Conservation (phyloP, 2,329 filamentous ascomycete species). For the Claviceps sp. region DNA sequence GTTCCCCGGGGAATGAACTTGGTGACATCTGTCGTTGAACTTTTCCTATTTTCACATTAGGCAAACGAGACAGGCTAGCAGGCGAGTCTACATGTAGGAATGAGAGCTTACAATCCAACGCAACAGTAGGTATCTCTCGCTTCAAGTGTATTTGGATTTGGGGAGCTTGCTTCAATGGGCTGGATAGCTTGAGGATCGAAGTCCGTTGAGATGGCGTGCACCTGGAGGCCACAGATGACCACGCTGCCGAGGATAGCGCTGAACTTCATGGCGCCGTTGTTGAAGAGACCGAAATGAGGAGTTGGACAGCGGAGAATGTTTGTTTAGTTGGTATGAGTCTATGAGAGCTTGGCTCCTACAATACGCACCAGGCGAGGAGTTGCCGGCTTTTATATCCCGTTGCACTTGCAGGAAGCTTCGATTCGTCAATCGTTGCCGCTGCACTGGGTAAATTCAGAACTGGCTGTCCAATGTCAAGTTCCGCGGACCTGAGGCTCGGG, state of each 20-base stretch:
- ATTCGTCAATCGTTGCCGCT: too few species aligned
- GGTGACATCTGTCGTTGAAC: background rate
- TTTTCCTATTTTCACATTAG: background rate
- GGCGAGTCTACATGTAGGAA: background rate
- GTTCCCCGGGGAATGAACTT: too few species aligned
- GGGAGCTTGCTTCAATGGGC: too few species aligned
- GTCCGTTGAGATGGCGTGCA: background rate
- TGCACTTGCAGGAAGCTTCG: too few species aligned
- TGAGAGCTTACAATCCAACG: background rate
- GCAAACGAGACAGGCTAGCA: background rate
- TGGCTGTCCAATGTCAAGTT: too few species aligned
- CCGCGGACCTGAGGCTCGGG: too few species aligned
- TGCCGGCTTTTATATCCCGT: too few species aligned
- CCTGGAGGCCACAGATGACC: background rate
- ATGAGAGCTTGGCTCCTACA: too few species aligned
- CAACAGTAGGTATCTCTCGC: background rate
- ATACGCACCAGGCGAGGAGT: too few species aligned
- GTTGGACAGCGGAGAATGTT: background rate
- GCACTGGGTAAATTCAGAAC: too few species aligned
- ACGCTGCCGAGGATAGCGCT: background rate
- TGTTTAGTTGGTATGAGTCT: too few species aligned
- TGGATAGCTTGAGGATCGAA: background rate
- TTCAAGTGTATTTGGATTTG: background rate
- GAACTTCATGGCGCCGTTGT: background rate
- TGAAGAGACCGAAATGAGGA: background rate